Percentiles rank a stretch among this genome's conserved stretches.
These are phyloP conservation scores for Penicillium palitans DNA, from an alignment of 2,329 filamentous ascomycete species.

Conservation along the genomic window DNA sequence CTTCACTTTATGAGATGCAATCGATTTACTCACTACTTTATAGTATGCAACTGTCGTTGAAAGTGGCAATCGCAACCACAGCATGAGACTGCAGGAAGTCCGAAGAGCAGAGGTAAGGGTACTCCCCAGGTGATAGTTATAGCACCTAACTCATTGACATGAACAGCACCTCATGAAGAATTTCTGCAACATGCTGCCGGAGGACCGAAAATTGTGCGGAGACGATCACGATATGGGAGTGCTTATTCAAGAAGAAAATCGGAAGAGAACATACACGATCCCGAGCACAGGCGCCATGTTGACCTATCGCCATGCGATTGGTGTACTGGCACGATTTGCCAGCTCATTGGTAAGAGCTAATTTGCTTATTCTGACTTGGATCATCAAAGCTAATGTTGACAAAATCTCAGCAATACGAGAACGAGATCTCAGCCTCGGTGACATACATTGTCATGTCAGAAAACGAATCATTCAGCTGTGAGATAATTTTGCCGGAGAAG, in stretches of 20 bases:
- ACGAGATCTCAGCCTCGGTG: conserved; percentile 50
- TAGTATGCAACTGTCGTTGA: conserved; percentile 82
- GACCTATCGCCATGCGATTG: conserved; percentile 72
- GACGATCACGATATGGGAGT: conserved; percentile 59
- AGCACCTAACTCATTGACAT: not conserved
- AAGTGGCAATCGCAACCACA: conserved; percentile 62
- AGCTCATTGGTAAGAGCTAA: conserved; percentile 57
- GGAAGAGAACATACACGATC: conserved; percentile 59
- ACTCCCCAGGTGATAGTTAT: not conserved
- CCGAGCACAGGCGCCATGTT: conserved; percentile 71
- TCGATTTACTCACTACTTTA: conserved; percentile 6
- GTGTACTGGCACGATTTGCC: conserved; percentile 71
- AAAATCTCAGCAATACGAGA: conserved; percentile 45
- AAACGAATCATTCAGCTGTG: conserved; percentile 67
- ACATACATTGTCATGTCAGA: conserved; percentile 62
- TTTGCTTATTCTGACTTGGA: not conserved
- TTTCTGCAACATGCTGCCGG: conserved; percentile 74
- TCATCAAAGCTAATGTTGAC: not conserved
- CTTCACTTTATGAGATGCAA: not conserved
- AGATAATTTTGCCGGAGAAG: conserved; percentile 73
- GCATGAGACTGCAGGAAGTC: conserved; percentile 58
- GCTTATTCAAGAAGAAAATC: conserved; percentile 55
- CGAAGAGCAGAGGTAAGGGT: conserved; percentile 46
- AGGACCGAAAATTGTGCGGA: conserved; percentile 68
- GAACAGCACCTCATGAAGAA: conserved; percentile 56